phyloP scores from a whole-genome alignment of 2,329 filamentous ascomycete species.

The Neurospora sp. region DNA sequence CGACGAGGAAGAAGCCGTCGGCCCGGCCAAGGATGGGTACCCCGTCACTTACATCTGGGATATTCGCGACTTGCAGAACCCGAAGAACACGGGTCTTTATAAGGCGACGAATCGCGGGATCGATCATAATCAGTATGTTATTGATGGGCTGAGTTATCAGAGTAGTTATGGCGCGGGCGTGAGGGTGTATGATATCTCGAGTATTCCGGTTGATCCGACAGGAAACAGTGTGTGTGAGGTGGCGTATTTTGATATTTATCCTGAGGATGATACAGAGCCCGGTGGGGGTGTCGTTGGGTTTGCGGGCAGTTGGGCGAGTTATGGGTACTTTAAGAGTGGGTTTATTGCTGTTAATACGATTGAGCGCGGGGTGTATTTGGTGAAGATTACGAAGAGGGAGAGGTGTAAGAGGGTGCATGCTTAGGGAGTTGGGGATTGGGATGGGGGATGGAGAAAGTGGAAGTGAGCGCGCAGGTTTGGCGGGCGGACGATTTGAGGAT shows the following conservation, averaged over 20 bases:
- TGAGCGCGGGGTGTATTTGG: conserved; percentile 29
- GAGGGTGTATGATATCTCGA: conserved; percentile 23
- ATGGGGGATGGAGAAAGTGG: background rate
- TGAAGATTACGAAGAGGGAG: conserved; percentile 15
- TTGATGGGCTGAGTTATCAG: conserved; percentile 31
- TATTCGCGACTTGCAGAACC: conserved; percentile 29
- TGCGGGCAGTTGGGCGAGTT: conserved; percentile 33
- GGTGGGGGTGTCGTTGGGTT: conserved; percentile 25
- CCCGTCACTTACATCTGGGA: conserved; percentile 40
- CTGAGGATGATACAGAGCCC: conserved; percentile 32
- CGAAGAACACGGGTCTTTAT: conserved; percentile 30
- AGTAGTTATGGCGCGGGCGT: conserved; percentile 36
- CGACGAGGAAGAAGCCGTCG: conserved; percentile 33
- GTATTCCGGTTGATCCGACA: conserved; percentile 22
- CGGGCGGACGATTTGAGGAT: background rate
- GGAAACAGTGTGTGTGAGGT: conserved; percentile 30
- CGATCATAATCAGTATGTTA: conserved; percentile 35
- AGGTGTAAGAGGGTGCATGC: background rate
- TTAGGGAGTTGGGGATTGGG: background rate
- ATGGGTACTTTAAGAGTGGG: conserved; percentile 28
- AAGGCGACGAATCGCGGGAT: conserved; percentile 25
- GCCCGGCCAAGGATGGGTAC: conserved; percentile 29
- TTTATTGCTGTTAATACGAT: conserved; percentile 35
- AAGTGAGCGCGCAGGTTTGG: too few relatives aligned
- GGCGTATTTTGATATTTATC: conserved; percentile 36